phyloP scores from a whole-genome alignment of 805 yeast species.

The Sugiyamaella floridensis region DNA sequence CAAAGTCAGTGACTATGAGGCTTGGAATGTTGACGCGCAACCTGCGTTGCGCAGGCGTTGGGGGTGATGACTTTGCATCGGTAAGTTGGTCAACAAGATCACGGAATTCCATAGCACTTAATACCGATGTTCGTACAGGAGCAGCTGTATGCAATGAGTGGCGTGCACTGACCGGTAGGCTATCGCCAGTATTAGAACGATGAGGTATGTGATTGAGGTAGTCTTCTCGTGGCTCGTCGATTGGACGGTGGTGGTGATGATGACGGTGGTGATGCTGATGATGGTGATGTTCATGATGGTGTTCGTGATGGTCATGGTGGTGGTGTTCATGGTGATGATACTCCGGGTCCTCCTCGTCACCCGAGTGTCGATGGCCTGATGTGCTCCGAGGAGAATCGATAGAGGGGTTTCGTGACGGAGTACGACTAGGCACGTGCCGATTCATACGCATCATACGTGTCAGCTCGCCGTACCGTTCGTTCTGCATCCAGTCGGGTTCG shows the following conservation, averaged over 20 bases:
- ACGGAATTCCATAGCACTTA: conserved; percentile 35
- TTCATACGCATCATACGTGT: conserved; percentile 13
- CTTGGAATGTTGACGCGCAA: background rate
- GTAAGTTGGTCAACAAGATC: conserved; percentile 17
- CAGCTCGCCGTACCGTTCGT: conserved; percentile 7
- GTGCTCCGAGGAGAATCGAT: background rate
- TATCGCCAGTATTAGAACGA: background rate
- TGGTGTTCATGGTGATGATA: background rate
- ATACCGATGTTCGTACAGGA: conserved; percentile 31
- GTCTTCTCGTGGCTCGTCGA: background rate
- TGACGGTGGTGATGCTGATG: background rate
- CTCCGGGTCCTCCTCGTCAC: background rate
- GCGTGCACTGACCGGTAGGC: too few species aligned
- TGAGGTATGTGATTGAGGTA: background rate
- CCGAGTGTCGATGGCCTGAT: background rate
- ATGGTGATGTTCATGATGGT: background rate
- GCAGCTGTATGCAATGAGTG: conserved; percentile 2
- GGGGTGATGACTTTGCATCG: background rate
- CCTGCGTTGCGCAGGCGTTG: background rate
- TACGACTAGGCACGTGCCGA: background rate
- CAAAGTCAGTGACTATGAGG: background rate
- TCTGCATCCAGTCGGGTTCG: background rate
- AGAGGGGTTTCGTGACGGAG: background rate
- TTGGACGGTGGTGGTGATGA: background rate
- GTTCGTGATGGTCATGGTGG: background rate